phyloP scores from a whole-genome alignment of 1,139 yeast species.

The Suhomyces bokatorum region DNA sequence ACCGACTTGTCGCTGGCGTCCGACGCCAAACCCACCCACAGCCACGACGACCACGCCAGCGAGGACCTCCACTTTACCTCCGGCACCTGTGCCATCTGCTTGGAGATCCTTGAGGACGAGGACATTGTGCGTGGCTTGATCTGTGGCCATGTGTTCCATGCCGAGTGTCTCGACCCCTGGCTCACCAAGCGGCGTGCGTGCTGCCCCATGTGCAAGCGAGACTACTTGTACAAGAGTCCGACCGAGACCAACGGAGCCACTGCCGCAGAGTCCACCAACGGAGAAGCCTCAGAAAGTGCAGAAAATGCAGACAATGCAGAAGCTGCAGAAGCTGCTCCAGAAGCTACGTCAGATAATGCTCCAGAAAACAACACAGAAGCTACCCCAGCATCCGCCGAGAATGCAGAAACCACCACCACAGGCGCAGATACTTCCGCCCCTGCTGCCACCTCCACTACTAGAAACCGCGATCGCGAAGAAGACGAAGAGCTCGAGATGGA shows the following conservation, averaged over 20 bases:
- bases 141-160: conserved; percentile 85
- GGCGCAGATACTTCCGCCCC: no score
- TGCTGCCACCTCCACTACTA: conserved; percentile 9
- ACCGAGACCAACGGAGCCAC: conserved; percentile 5
- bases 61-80: conserved; percentile 56
- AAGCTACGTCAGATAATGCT: no score
- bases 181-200: conserved; percentile 71
- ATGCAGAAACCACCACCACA: no score
- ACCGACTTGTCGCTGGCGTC: conserved; percentile 2
- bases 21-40: conserved; percentile 1
- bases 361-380: conserved; percentile 18
- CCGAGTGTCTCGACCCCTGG: conserved; percentile 84
- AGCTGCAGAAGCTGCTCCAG: no score
- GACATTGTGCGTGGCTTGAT: conserved; percentile 70
- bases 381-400: conserved; percentile 8
- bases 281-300: no score
- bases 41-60: conserved; percentile 11
- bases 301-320: no score
- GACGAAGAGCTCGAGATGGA: conserved; percentile 35
- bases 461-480: conserved; percentile 10
- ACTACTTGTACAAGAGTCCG: conserved; percentile 50
- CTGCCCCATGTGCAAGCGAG: conserved; percentile 84
- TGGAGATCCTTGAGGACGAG: conserved; percentile 62
- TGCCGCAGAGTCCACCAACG: no score
- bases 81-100: conserved; percentile 81